phyloP scores from a whole-genome alignment of 352 stramenopile species.

The Phytopythium aichiense region DNA sequence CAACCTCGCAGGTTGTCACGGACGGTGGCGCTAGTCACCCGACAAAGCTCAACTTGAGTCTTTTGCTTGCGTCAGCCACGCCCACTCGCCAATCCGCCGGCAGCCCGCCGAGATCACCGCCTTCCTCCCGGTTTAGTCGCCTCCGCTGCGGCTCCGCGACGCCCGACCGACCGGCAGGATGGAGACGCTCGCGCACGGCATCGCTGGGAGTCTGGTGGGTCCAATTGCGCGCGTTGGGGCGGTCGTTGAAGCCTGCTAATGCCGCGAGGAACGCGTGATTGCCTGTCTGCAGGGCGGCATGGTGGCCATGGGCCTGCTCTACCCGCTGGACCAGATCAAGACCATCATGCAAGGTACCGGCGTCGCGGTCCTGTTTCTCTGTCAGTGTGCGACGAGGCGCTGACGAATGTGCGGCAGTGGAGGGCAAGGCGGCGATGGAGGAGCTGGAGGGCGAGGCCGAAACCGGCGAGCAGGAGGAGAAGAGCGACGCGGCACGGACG shows the following conservation, averaged over 20 bases:
- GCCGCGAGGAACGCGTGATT: background rate
- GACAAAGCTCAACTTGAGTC: background rate
- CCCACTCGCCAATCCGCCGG: too few species aligned
- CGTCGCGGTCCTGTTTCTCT: background rate
- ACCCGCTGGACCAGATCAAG: slow-evolving; percentile 86
- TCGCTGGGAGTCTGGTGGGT: slow-evolving; percentile 57
- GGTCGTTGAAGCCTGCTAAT: background rate
- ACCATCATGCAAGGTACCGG: slow-evolving; percentile 73
- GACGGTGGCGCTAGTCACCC: too few species aligned
- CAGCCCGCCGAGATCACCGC: background rate
- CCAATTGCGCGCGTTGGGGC: background rate
- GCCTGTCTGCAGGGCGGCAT: slow-evolving; percentile 39
- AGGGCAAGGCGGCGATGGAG: slow-evolving; percentile 17
- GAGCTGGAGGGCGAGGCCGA: background rate
- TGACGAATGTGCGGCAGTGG: slow-evolving; percentile 15
- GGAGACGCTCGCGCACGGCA: slow-evolving; percentile 64
- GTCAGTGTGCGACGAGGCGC: background rate
- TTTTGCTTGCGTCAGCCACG: background rate
- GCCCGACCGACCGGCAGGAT: slow-evolving; percentile 16
- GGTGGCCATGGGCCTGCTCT: slow-evolving; percentile 75
- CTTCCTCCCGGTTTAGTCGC: background rate
- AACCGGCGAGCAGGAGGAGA: slow-evolving; percentile 7
- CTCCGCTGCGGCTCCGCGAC: background rate
- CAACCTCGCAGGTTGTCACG: too few species aligned
- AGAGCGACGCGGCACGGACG: slow-evolving; percentile 4